Percentiles rank a stretch among this genome's conserved stretches.
Evolutionary conservation across 2,329 filamentous ascomycete genomes (phyloP).

Genomic region (Didymella arachidicola): DNA sequence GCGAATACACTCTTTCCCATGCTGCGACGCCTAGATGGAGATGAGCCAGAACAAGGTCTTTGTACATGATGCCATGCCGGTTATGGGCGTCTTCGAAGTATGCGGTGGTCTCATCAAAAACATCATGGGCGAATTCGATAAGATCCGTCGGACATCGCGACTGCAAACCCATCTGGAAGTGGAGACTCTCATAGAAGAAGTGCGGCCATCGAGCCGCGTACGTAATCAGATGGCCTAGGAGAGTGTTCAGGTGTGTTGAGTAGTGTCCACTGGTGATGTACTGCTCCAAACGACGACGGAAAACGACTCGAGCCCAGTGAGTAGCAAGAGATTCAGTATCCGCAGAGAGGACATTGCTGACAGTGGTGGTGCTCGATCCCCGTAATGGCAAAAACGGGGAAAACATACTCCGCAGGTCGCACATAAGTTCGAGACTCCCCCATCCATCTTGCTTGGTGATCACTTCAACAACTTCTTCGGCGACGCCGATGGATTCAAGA

Average conservation of each 20-base stretch:
- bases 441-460: neutral
- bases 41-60: conserved; percentile 8
- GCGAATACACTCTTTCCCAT: neutral
- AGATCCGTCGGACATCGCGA: conserved; percentile 6
- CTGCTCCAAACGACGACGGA: conserved; percentile 6
- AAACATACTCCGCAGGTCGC: neutral
- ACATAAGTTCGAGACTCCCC: conserved; percentile 1
- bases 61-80: neutral
- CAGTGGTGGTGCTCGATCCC: neutral
- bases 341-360: neutral
- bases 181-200: conserved; percentile 9
- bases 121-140: conserved; percentile 8
- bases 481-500: neutral
- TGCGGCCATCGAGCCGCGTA: conserved; percentile 9
- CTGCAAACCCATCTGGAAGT: conserved; percentile 5
- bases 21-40: neutral
- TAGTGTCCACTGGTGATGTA: neutral
- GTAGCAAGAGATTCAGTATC: conserved; percentile 4
- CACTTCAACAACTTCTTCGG: neutral
- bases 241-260: neutral
- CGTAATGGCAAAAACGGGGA: conserved; percentile 1
- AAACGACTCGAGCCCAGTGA: conserved; percentile 7
- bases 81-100: conserved; percentile 2
- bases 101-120: conserved; percentile 8
- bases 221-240: conserved; percentile 7